These are phyloP conservation scores for Sporobolomyces roseus DNA, from an alignment of 768 basidiomycete species.

Conservation along the genomic window DNA sequence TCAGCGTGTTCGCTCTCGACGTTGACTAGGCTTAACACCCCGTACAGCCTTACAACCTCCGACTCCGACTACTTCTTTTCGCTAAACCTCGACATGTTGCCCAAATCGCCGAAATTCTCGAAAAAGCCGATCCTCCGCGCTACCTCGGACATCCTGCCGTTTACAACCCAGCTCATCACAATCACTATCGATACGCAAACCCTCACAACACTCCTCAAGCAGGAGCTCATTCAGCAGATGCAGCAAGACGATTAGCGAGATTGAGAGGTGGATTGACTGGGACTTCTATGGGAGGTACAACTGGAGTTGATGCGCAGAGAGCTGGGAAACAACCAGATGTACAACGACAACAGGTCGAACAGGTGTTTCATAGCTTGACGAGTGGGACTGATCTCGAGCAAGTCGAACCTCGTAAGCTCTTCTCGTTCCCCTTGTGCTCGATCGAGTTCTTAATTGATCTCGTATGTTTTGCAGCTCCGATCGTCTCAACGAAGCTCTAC, in stretches of 20 bases:
- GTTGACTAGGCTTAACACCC: background rate
- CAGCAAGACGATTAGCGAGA: slow-evolving; percentile 11
- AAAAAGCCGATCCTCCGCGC: slow-evolving; percentile 57
- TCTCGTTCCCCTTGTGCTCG: slow-evolving; percentile 10
- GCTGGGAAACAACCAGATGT: slow-evolving; percentile 46
- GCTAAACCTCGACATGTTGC: slow-evolving; percentile 89
- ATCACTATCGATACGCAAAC: slow-evolving; percentile 72
- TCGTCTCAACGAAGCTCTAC: slow-evolving; percentile 78
- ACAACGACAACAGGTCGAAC: slow-evolving; percentile 66
- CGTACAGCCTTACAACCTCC: slow-evolving; percentile 71
- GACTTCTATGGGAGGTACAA: slow-evolving; percentile 54
- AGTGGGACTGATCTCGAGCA: slow-evolving; percentile 81
- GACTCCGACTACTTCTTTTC: slow-evolving; percentile 80
- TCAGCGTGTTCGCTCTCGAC: background rate
- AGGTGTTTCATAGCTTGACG: slow-evolving; percentile 82
- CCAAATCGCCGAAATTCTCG: slow-evolving; percentile 72
- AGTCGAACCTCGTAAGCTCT: slow-evolving; percentile 71
- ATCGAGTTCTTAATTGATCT: slow-evolving; percentile 50
- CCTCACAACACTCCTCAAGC: slow-evolving; percentile 60
- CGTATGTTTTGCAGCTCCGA: slow-evolving; percentile 48
- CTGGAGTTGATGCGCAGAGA: slow-evolving; percentile 54
- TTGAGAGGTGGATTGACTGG: slow-evolving; percentile 50
- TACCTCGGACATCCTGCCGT: slow-evolving; percentile 77
- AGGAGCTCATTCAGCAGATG: slow-evolving; percentile 48
- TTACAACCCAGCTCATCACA: slow-evolving; percentile 59